A percentile compares a stretch with the other conserved stretches of the same genome.
phyloP scores from a whole-genome alignment of 106 monocot genomes.

The Phalaenopsis aphrodite region DNA sequence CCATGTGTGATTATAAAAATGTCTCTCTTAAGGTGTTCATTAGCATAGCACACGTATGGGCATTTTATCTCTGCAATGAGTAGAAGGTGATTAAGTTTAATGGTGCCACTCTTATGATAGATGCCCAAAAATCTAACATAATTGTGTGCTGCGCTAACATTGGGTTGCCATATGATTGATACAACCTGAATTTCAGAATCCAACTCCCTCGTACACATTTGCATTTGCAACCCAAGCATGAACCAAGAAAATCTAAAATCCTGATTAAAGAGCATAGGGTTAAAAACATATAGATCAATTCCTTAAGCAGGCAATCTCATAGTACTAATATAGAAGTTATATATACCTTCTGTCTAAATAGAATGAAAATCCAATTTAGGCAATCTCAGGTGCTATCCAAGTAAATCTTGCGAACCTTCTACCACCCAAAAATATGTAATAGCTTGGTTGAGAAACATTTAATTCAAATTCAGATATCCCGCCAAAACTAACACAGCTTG shows the following conservation, averaged over 20 bases:
- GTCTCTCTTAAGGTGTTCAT: no score
- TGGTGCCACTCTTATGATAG: no score
- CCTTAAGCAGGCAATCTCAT: neutral
- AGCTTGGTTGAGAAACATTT: neutral
- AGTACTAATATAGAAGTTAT: neutral
- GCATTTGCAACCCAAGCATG: no score
- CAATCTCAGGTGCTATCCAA: neutral
- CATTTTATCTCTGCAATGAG: no score
- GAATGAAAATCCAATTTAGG: neutral
- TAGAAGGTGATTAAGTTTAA: no score
- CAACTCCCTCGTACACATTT: neutral
- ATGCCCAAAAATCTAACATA: neutral
- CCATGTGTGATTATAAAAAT: no score
- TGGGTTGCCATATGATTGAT: neutral
- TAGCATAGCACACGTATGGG: no score
- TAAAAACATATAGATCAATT: neutral
- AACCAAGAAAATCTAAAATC: neutral
- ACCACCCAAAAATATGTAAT: neutral
- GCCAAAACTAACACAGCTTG: neutral
- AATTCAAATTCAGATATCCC: neutral
- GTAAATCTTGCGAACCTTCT: neutral
- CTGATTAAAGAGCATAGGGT: neutral
- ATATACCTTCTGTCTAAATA: neutral
- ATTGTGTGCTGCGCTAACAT: neutral
- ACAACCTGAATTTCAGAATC: neutral